A percentile compares a stretch with the other conserved stretches of the same genome.
Evolutionary conservation across 202 grass and related monocot genomes (phyloP).

Genomic region (Panicum virgatum): DNA sequence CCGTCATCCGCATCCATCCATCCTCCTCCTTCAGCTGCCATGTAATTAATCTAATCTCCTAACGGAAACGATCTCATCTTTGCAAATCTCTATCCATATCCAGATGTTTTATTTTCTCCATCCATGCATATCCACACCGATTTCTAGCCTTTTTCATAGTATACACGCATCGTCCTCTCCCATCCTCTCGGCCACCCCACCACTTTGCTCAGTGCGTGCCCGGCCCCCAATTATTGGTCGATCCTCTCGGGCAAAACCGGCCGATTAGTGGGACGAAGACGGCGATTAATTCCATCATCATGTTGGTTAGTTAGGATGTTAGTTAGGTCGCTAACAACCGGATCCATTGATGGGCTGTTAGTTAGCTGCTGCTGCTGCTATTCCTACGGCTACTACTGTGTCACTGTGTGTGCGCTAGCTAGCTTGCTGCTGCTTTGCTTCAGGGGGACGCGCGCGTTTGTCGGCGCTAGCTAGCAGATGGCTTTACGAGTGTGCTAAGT

Average conservation of each 20-base stretch:
- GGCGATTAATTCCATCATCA: not conserved
- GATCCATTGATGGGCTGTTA: not conserved
- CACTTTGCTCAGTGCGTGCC: not conserved
- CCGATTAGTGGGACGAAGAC: not conserved
- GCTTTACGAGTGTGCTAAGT: not conserved
- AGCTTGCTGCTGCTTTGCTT: not conserved
- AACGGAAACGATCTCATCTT: not conserved
- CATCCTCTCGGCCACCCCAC: not conserved
- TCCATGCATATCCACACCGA: not conserved
- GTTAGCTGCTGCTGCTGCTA: not conserved
- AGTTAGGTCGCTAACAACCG: conserved; percentile 17
- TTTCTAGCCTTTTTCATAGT: not conserved
- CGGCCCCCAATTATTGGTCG: not conserved
- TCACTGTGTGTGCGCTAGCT: not conserved
- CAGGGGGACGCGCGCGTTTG: not conserved
- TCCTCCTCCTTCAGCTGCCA: not conserved
- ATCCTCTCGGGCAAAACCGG: not conserved
- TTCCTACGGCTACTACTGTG: not conserved
- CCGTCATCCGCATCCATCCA: not conserved
- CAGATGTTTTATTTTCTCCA: not conserved
- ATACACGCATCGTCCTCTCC: too few relatives aligned
- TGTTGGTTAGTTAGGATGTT: conserved; percentile 1
- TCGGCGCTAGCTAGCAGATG: not conserved
- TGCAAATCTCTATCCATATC: not conserved
- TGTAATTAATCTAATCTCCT: not conserved